Conservation (phyloP, 2,329 filamentous ascomycete species). For the Chalaropsis ovoidea region DNA sequence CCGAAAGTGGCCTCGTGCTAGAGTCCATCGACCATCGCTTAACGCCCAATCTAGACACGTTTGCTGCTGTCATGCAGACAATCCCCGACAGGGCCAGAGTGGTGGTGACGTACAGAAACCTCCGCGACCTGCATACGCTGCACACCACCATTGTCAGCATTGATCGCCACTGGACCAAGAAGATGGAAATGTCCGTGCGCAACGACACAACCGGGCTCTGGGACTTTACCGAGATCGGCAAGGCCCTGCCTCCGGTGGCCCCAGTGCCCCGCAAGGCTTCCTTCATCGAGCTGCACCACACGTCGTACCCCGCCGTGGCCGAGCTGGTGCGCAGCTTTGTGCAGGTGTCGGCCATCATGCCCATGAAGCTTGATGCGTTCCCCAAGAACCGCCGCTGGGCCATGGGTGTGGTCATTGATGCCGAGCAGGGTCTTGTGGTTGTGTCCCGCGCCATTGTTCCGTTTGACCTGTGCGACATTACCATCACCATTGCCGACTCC, state of each 20-base stretch:
- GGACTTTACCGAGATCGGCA: conserved; percentile 83
- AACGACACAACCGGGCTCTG: conserved; percentile 86
- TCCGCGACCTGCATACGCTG: conserved; percentile 85
- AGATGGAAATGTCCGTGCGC: conserved; percentile 84
- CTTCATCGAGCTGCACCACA: conserved; percentile 85
- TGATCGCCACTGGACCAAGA: conserved; percentile 89
- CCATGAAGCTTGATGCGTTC: conserved; percentile 94
- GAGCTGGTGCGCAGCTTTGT: conserved; percentile 93
- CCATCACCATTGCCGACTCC: conserved; percentile 90
- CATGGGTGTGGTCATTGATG: conserved; percentile 94
- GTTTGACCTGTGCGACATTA: conserved; percentile 93
- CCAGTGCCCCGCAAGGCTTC: conserved; percentile 68
- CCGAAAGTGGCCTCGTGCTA: conserved; percentile 85
- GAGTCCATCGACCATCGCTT: conserved; percentile 87
- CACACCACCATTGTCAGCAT: conserved; percentile 88
- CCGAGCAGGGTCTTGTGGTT: conserved; percentile 86
- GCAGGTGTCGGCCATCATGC: conserved; percentile 83
- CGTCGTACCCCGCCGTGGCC: conserved; percentile 79
- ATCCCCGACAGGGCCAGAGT: conserved; percentile 78
- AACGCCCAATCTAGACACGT: conserved; percentile 75
- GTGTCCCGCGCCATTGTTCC: conserved; percentile 91
- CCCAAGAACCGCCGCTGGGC: conserved; percentile 89
- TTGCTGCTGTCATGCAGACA: conserved; percentile 78
- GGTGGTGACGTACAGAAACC: conserved; percentile 90
- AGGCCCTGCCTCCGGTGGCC: conserved; percentile 63